Base-by-base conservation (phyloP, 2,329 filamentous ascomycete genomes). In the Colletotrichum australisinense region DNA sequence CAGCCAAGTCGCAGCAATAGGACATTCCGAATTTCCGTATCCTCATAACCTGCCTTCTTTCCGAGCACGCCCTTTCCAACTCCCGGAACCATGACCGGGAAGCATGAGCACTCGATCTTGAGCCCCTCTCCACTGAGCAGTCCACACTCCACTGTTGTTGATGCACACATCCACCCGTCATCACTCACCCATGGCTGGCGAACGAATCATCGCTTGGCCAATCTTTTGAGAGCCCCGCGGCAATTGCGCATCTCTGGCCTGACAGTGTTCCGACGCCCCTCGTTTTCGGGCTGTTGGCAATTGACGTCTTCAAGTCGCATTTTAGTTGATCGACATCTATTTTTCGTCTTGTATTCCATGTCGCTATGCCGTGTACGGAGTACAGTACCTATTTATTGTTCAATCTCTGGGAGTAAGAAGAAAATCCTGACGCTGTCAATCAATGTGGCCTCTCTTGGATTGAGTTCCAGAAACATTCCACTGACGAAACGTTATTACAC, bases 181-280 rank as follows among this genome's bases (percentile, higher is more conserved):
- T 55, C 55, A 56, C 32, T 70, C 49, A 65, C 70, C 30, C 30
- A 60, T 12, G 16, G 14, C 7, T 12, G 16, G 32, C 12, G 9
- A 59, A 30, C 67, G 60, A 70, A 66, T 70, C 67, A 73, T 30
- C 11, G 24, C 26, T 24, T 24, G 1, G 42, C 32, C 26, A 38
- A 63, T 53, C 49, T 52, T 24, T 19, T 69, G 59, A 49, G 22
- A 22, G 46, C 57, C 64, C 65, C 66, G 46, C 66, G 70, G 60
- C 60, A 70, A 73, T 70, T 65, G 67, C 70, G 67, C 71, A 66
- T 71, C 46, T 70, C 66, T 69, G 66, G 42, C 55, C 59, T 67
- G 63, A 49, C 30, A 56, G 53, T 26, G 22, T 56, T 14, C 53
- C n/a, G 53, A 56, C 35, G 26, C 26, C 55, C 59, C 68, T 67